Base-by-base conservation (phyloP, 177 flowering plant species). In the Telopea speciosissima region DNA sequence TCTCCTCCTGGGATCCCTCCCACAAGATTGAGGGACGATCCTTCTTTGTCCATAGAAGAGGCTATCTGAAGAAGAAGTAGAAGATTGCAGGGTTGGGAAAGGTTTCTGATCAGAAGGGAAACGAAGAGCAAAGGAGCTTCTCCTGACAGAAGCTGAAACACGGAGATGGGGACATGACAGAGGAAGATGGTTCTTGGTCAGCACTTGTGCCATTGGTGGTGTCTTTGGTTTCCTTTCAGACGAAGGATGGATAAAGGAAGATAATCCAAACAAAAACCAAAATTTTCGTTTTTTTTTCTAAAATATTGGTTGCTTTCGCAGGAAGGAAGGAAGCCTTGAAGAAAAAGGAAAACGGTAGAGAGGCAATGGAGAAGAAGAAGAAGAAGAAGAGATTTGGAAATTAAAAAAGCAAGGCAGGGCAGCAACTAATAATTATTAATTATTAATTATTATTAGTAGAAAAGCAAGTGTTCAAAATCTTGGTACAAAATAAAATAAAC, bases 121-220 rank as follows among this genome's bases (percentile, higher is more conserved):
- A 61, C 40, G 40, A 62, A 33, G 16, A 68, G 25, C 22, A 62
- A 68, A 31, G 9, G 64, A 71, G 3, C 68, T n/a, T 22, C 56
- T 73, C 21, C 54, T 67, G 8, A 58, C 44, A 24, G 76, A 60
- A 26, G 16, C 19, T 31, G 70, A 77, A 45, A 26, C 24, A 54
- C 59, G 67, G 65, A 42, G 13, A 61, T 40, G 70, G 8, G 74
- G 64, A 19, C 22, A 68, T 36, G 71, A 65, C 22, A 65, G 66
- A 31, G 70, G 54, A 19, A 67, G 65, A 33, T 24, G 66, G 45
- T 22, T 28, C 33, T 70, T 77, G 66, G 69, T 64, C 69, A 73
- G 60, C 28, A 70, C 23, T 33, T 70, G 36, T 16, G 73, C 79
- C 79, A 77, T 77, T 25, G 62, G 2, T 22, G 59, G 9, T 16